Evolutionary conservation across 2,329 filamentous ascomycete genomes (phyloP).

Genomic region (Pyrenophora graminea): DNA sequence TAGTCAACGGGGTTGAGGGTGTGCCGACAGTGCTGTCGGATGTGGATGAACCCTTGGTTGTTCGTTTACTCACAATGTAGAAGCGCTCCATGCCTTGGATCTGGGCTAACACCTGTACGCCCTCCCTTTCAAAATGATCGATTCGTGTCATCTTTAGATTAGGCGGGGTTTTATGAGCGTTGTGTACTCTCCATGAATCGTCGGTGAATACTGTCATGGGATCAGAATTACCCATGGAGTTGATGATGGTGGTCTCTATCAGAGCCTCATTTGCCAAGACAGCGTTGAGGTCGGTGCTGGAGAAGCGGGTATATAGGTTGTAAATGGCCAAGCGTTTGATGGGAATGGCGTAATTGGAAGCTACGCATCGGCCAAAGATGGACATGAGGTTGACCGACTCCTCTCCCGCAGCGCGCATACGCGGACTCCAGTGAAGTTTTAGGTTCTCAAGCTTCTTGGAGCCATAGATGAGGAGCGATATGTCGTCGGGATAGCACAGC

Average conservation of each 20-base stretch:
- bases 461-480: slow-evolving; percentile 59
- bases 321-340: slow-evolving; percentile 59
- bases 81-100: slow-evolving; percentile 55
- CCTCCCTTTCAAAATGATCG: slow-evolving; percentile 54
- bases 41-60: slow-evolving; percentile 28
- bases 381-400: slow-evolving; percentile 59
- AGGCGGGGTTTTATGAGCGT: slow-evolving; percentile 29
- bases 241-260: slow-evolving; percentile 59
- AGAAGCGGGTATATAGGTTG: slow-evolving; percentile 62
- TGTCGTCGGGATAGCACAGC: slow-evolving; percentile 66
- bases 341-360: slow-evolving; percentile 52
- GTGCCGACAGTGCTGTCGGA: slow-evolving; percentile 33
- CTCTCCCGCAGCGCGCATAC: slow-evolving; percentile 64
- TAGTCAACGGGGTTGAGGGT: slow-evolving; percentile 33
- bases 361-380: slow-evolving; percentile 61
- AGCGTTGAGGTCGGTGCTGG: slow-evolving; percentile 50
- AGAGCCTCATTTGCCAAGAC: slow-evolving; percentile 50
- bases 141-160: slow-evolving; percentile 55
- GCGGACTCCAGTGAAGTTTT: slow-evolving; percentile 63
- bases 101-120: slow-evolving; percentile 49
- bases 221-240: slow-evolving; percentile 54
- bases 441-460: slow-evolving; percentile 60
- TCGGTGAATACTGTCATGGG: slow-evolving; percentile 60
- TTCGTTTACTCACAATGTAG: slow-evolving; percentile 56
- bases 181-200: slow-evolving; percentile 55